Base-by-base conservation (phyloP, 1,284 basidiomycete genomes). In the Coniferiporia weirii region DNA sequence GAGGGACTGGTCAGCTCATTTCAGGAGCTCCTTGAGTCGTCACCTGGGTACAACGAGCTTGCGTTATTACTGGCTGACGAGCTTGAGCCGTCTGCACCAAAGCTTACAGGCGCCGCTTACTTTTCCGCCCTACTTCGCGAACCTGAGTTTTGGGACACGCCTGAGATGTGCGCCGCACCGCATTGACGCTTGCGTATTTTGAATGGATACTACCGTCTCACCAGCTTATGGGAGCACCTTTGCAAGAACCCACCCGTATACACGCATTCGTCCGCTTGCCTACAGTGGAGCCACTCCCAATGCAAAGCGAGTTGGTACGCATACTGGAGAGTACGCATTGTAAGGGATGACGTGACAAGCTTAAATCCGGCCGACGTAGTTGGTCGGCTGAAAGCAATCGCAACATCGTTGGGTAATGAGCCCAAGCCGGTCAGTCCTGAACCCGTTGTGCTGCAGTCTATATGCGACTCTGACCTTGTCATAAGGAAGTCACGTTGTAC, bases 1-100 rank as follows among this genome's bases (percentile, higher is more conserved):
- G 71, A 72, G 52, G 81, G 82, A 0, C 80, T 86, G 78, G 75
- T 85, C 63, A 64, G 67, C n/a, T 69, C 84, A 1, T 72, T 89
- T 45, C 73, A 76, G 49, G 78, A 82, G 61, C 74, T 85, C 50
- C 84, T 87, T 81, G 69, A 71, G 36, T 70, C 69, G 38, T 83
- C 82, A 4, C 68, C 84, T 48, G 79, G 81, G 61, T 85, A 85
- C 65, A 82, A 85, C 2, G 84, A 84, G 66, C 75, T 87, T 53
- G 84, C 84, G 5, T 84, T 89, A 81, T 77, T 76, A 1, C 77
- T 89, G 17, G 80, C 84, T 1, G 85, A 89, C 64, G 84, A 88
- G 59, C 74, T 87, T 34, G 72, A 12, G 15, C 47, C 47, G 47
- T 15, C 47, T 64, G 70, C 88, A 53, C 73, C 77, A 44, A 69